Evolutionary conservation across 2,329 filamentous ascomycete genomes (phyloP).

Genomic region (Cryphonectria radicalis): DNA sequence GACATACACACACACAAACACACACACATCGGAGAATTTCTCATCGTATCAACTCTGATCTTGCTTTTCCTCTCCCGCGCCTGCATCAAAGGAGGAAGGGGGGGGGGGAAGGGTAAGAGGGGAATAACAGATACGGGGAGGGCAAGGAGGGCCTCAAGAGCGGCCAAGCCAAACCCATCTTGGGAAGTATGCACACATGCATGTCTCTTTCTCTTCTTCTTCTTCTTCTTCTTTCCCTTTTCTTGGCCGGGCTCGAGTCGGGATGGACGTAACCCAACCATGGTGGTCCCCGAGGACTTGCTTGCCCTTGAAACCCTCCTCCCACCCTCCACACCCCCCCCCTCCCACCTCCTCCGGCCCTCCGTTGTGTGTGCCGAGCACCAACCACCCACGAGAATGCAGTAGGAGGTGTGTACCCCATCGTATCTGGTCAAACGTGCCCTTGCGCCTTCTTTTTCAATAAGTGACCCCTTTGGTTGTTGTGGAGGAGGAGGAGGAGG

Average conservation of each 20-base stretch:
- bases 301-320: too few relatives aligned
- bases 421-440: background rate
- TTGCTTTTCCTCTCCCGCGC: background rate
- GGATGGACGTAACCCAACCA: background rate
- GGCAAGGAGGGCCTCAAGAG: background rate
- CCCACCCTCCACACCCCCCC: too few relatives aligned
- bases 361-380: too few relatives aligned
- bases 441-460: too few relatives aligned
- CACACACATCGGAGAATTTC: background rate
- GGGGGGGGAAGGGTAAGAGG: too few relatives aligned
- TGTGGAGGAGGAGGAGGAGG: background rate
- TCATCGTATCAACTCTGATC: background rate
- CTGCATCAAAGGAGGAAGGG: background rate
- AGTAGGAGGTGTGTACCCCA: background rate
- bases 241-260: background rate
- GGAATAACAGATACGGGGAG: too few relatives aligned
- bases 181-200: background rate
- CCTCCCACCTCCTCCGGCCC: too few relatives aligned
- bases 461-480: background rate
- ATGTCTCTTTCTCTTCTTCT: background rate
- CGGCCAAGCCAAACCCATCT: background rate
- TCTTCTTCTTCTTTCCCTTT: background rate
- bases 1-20: background rate
- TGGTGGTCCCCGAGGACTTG: background rate
- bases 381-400: background rate